phyloP scores from a whole-genome alignment of 2,329 filamentous ascomycete species.

The Clathrospora elynae region DNA sequence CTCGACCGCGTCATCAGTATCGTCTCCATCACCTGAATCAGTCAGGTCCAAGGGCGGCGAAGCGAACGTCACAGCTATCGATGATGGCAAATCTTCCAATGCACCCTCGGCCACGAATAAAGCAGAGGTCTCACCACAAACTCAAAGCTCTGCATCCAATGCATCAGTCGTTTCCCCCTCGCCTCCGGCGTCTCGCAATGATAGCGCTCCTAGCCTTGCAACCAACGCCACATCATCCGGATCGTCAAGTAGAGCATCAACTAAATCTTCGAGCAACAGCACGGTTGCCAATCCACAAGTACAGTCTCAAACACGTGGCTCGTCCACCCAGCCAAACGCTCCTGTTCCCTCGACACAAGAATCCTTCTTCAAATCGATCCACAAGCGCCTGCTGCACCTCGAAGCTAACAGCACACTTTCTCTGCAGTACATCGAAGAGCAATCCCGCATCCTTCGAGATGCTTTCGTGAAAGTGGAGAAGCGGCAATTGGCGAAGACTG shows the following conservation, averaged over 20 bases:
- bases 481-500: slow-evolving; percentile 81
- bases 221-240: slow-evolving; percentile 18
- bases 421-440: slow-evolving; percentile 94
- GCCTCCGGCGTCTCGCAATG: slow-evolving; percentile 13
- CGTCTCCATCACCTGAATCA: background rate
- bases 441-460: slow-evolving; percentile 87
- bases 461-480: slow-evolving; percentile 86
- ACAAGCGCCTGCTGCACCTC: slow-evolving; percentile 87
- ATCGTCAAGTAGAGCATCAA: slow-evolving; percentile 13
- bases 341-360: slow-evolving; percentile 87
- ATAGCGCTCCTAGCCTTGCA: slow-evolving; percentile 10
- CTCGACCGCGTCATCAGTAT: background rate
- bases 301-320: slow-evolving; percentile 28
- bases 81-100: background rate
- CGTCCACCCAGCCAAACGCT: slow-evolving; percentile 55
- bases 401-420: slow-evolving; percentile 93
- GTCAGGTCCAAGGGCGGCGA: background rate
- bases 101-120: slow-evolving; percentile 2
- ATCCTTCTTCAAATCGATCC: slow-evolving; percentile 95
- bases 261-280: slow-evolving; percentile 25
- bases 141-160: slow-evolving; percentile 9
- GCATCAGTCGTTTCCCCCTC: slow-evolving; percentile 8
- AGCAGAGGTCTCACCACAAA: slow-evolving; percentile 1
- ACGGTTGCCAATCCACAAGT: slow-evolving; percentile 22
- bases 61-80: background rate